A percentile compares a stretch with the other conserved stretches of the same genome.
These are phyloP conservation scores for Camellia granthamiana DNA, from an alignment of 148 eudicot species.

Conservation along the genomic window DNA sequence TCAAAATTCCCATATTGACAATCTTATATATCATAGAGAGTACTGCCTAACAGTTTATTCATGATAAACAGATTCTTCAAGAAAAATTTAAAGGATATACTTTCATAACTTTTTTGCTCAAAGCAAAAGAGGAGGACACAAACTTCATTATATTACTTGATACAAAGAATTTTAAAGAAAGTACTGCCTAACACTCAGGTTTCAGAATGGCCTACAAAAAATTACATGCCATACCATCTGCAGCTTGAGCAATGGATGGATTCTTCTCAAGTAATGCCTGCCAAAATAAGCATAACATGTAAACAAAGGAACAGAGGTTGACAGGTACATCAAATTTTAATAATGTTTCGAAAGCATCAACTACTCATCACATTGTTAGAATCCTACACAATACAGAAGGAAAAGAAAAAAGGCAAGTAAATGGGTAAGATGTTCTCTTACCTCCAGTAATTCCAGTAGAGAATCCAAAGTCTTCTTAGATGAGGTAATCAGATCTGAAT, in stretches of 20 bases:
- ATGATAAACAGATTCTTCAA: neutral
- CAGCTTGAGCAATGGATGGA: conserved; percentile 57
- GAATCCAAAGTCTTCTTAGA: conserved; percentile 71
- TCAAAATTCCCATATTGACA: too few species aligned
- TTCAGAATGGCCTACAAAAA: neutral
- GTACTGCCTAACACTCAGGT: neutral
- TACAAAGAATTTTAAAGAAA: neutral
- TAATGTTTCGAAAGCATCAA: neutral
- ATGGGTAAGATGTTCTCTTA: conserved; percentile 18
- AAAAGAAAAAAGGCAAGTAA: neutral
- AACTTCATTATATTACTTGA: neutral
- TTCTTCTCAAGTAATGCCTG: conserved; percentile 83
- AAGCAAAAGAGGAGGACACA: neutral
- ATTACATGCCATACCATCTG: conserved; percentile 50
- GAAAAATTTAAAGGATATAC: neutral
- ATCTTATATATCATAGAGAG: neutral
- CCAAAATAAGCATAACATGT: conserved; percentile 11
- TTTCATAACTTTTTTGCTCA: neutral
- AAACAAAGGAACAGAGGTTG: neutral
- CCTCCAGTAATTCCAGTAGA: conserved; percentile 74
- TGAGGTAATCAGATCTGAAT: conserved; percentile 59
- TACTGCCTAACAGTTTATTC: neutral
- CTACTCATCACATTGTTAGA: neutral
- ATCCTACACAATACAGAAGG: neutral
- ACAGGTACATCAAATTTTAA: conserved; percentile 2